Evolutionary conservation across 2,329 filamentous ascomycete species (phyloP), one percentile per base, ranked within the genome.

Genomic region (Leptographium radiaticola): DNA sequence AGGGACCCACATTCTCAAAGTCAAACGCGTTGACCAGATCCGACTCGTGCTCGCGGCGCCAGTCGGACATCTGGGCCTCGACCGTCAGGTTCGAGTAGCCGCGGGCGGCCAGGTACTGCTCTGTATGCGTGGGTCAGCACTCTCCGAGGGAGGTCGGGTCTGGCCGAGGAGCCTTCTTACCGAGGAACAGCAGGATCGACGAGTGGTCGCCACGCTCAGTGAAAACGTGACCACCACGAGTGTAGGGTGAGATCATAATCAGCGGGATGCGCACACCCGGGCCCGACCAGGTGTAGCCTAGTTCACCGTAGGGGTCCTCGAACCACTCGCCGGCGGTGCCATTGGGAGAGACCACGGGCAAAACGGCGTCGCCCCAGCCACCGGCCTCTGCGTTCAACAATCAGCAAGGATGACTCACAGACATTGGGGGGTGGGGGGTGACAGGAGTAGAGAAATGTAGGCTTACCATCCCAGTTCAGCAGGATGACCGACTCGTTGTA

Each of bases 231-330:
- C 71, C 73, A 12, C 73, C 73, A 15, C 75, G 72, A 0, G 75
- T 79, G 70, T 73, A 79, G 0, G 76, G 76, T 0, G 76, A 79
- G 53, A 79, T 68, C 62, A 79, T 76, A 58, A 75, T 74, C 56
- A 79, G 75, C 0, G 76, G 76, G 2, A 79, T 66, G 9, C 76
- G 74, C 60, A 76, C 51, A 64, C 63, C 63, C n/a, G 65, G 65
- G 2, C 64, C 64, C 8, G 63, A 59, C 51, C 62, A 67, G 1
- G 64, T 67, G 52, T 64, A 59, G 39, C 72, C 72, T 34, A 71
- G 70, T 4, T 66, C 54, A 20, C 61, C 57, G 40, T 72, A 66
- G 0, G 71, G 68, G 38, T 70, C 66, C 62, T 77, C 66, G 8
- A 68, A 65, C 75, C 76, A 79, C 59, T 79, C 75, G 4, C 75